Percentiles rank a stretch among this genome's conserved stretches.
Conservation (phyloP, 768 basidiomycete genomes). For the Lactifluus subvellereus region DNA sequence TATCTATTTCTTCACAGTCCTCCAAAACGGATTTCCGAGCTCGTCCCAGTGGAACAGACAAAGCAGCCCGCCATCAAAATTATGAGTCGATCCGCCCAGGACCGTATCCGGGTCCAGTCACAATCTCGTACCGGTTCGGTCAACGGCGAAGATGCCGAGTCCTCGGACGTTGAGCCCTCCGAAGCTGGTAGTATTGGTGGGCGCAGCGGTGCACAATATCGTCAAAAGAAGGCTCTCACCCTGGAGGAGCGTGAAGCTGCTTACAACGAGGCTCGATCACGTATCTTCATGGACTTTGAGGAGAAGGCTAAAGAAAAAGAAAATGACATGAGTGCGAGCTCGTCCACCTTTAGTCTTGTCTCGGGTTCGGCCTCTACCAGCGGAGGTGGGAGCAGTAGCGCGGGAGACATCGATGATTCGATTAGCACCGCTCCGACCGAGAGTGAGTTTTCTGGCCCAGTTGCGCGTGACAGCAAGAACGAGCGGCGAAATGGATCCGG, state of each 20-base stretch:
- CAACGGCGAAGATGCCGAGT: constrained; percentile 67
- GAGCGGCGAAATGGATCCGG: constrained; percentile 39
- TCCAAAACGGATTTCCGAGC: constrained; percentile 59
- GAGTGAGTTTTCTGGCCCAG: constrained; percentile 71
- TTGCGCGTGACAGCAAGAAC: constrained; percentile 52
- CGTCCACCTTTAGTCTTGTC: constrained; percentile 65
- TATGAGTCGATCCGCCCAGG: constrained; percentile 62
- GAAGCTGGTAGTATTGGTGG: constrained; percentile 74
- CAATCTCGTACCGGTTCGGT: constrained; percentile 71
- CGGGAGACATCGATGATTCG: constrained; percentile 62
- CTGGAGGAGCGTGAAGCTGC: constrained; percentile 84
- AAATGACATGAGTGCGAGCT: constrained; percentile 70
- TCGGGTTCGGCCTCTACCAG: constrained; percentile 61
- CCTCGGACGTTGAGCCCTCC: constrained; percentile 74
- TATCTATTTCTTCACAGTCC: constrained; percentile 45
- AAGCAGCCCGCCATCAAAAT: constrained; percentile 81
- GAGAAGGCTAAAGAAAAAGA: constrained; percentile 53
- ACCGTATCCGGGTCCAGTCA: constrained; percentile 50
- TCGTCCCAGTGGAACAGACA: constrained; percentile 68
- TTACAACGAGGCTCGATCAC: constrained; percentile 80
- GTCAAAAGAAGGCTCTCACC: constrained; percentile 66
- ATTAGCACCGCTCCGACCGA: constrained; percentile 70
- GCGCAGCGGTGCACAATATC: constrained; percentile 50
- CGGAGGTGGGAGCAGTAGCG: constrained; percentile 50
- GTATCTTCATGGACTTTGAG: constrained; percentile 82